A percentile compares a stretch with the other conserved stretches of the same genome.
Conservation (phyloP, 2,329 filamentous ascomycete species). For the Bipolaris bicolor region DNA sequence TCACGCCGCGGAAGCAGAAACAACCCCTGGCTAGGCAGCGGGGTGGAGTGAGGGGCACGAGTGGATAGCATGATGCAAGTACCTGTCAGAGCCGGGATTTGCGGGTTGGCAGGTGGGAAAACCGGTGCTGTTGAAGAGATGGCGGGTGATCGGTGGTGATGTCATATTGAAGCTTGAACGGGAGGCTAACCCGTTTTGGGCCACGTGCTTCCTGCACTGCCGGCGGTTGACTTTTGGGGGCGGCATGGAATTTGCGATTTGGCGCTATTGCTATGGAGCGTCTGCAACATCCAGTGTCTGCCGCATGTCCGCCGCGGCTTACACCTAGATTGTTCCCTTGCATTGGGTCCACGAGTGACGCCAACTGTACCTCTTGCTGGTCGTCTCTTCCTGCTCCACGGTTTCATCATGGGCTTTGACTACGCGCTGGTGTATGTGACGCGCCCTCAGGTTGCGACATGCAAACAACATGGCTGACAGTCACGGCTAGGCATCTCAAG, state of each 20-base stretch:
- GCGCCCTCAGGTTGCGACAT: conserved; percentile 6
- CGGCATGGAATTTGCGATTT: conserved; percentile 5
- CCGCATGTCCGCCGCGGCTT: conserved; percentile 22
- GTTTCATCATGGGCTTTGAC: conserved; percentile 61
- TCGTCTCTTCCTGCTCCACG: conserved; percentile 10
- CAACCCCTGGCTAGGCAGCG: not conserved
- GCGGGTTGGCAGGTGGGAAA: not conserved
- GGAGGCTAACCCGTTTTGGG: conserved; percentile 21
- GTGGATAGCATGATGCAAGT: conserved; percentile 20
- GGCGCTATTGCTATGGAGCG: conserved; percentile 17
- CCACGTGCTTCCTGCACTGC: conserved; percentile 12
- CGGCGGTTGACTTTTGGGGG: conserved; percentile 5
- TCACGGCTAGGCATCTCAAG: conserved; percentile 62
- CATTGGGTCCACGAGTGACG: conserved; percentile 20
- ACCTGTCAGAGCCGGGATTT: not conserved
- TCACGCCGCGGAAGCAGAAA: conserved; percentile 1
- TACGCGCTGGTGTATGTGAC: conserved; percentile 66
- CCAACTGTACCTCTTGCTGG: conserved; percentile 23
- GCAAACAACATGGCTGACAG: conserved; percentile 18
- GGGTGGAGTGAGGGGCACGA: not conserved
- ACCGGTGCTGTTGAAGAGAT: conserved; percentile 12
- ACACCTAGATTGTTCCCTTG: conserved; percentile 30
- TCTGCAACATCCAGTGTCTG: conserved; percentile 16
- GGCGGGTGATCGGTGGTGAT: conserved; percentile 32
- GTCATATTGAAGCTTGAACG: conserved; percentile 30